These are phyloP conservation scores for Physaria fendleri DNA, from an alignment of 345 rosid genomes.

Conservation along the genomic window DNA sequence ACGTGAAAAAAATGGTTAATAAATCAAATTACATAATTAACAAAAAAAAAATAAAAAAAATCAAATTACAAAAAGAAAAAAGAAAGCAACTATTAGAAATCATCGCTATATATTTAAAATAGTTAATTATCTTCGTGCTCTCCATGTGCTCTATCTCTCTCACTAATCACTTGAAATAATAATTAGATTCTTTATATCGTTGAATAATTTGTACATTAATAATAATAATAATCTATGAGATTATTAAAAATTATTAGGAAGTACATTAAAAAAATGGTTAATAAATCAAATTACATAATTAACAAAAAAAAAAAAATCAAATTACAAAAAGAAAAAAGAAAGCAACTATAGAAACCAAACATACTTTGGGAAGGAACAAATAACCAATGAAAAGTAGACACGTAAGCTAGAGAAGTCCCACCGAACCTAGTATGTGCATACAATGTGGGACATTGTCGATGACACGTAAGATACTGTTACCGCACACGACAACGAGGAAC, in stretches of 20 bases:
- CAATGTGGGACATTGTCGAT: conserved; percentile 31
- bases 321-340: conserved; percentile 2
- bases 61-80: neutral
- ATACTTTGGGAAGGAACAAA: neutral
- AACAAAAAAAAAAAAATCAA: neutral
- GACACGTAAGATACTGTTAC: conserved; percentile 33
- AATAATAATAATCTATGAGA: neutral
- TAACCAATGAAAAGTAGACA: conserved; percentile 3
- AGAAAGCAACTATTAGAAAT: conserved; percentile 6
- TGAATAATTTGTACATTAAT: neutral
- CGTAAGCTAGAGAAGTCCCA: conserved; percentile 30
- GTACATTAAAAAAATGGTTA: neutral
- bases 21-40: neutral
- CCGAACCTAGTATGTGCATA: conserved; percentile 33
- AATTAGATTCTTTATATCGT: neutral
- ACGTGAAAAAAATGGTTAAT: neutral
- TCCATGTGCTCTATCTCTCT: conserved; percentile 17
- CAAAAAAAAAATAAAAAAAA: neutral
- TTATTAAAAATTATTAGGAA: neutral
- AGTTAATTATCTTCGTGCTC: conserved; percentile 20
- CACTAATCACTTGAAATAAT: neutral
- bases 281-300: neutral
- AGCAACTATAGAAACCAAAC: conserved; percentile 8
- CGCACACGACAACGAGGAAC: conserved; percentile 26
- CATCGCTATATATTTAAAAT: no score